Percentiles rank a stretch among this genome's conserved stretches.
Conservation (phyloP, 2,329 filamentous ascomycete genomes). For the Botryotinia convoluta region DNA sequence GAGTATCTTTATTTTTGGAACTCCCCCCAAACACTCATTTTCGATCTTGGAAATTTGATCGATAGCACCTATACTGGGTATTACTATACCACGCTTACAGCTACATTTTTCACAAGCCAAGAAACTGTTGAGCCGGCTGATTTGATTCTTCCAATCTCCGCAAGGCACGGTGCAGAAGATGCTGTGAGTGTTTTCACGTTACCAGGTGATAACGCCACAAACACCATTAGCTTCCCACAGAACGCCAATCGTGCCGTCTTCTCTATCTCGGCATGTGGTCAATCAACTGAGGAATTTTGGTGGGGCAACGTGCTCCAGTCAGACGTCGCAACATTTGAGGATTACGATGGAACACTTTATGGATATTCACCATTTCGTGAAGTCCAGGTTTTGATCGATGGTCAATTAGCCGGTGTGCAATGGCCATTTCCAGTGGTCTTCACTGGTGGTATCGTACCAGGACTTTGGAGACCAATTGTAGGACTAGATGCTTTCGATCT, state of each 20-base stretch:
- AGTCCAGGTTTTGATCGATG: constrained; percentile 74
- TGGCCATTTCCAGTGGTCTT: constrained; percentile 85
- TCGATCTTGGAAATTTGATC: constrained; percentile 74
- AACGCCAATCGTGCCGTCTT: constrained; percentile 69
- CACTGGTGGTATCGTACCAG: constrained; percentile 75
- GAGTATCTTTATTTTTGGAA: constrained; percentile 67
- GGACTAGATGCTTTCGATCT: constrained; percentile 78
- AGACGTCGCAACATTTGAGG: constrained; percentile 57
- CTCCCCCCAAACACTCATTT: constrained; percentile 68
- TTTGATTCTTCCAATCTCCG: constrained; percentile 65
- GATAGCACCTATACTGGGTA: constrained; percentile 68
- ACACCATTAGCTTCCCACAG: constrained; percentile 59
- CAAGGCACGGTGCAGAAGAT: constrained; percentile 48
- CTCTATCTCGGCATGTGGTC: constrained; percentile 74
- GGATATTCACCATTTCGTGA: constrained; percentile 76
- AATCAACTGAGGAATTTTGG: constrained; percentile 79
- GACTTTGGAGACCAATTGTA: constrained; percentile 74
- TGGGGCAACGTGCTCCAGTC: constrained; percentile 72
- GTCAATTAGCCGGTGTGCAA: constrained; percentile 65
- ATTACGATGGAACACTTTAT: constrained; percentile 54
- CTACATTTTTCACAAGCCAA: constrained; percentile 62
- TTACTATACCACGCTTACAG: constrained; percentile 72
- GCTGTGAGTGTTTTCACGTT: constrained; percentile 65
- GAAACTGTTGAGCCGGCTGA: constrained; percentile 53
- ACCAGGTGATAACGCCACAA: constrained; percentile 60